Conservation (phyloP, 169 alveolate species). For the Plasmodium berghei region DNA sequence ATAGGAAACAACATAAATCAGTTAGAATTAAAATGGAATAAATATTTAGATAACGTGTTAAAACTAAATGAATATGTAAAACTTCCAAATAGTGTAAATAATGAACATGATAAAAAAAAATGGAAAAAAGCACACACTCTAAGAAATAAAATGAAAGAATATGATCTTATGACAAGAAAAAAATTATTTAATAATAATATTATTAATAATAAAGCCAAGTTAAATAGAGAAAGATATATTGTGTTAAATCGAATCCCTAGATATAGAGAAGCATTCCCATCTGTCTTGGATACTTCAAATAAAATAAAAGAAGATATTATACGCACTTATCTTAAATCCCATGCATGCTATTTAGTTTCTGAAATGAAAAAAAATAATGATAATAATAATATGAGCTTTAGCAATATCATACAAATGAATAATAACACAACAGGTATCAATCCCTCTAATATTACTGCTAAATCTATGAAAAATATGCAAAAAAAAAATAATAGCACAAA, state of each 20-base stretch:
- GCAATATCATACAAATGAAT: slow-evolving; percentile 1
- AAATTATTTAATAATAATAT: slow-evolving; percentile 29
- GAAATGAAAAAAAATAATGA: slow-evolving; percentile 20
- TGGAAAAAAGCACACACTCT: slow-evolving; percentile 54
- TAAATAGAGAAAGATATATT: slow-evolving; percentile 59
- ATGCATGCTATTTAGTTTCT: slow-evolving; percentile 58
- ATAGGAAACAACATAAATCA: slow-evolving; percentile 1
- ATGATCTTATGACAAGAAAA: slow-evolving; percentile 61
- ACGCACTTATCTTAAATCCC: slow-evolving; percentile 66
- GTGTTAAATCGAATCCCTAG: slow-evolving; percentile 50
- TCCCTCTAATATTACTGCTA: no score
- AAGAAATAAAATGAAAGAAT: slow-evolving; percentile 71
- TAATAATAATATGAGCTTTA: not conserved
- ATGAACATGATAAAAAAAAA: slow-evolving; percentile 52
- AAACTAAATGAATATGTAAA: slow-evolving; percentile 45
- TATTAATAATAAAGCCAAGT: slow-evolving; percentile 51
- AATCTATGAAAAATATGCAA: not conserved
- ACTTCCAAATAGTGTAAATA: slow-evolving; percentile 45
- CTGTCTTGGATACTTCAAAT: slow-evolving; percentile 33
- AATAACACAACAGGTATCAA: no score
- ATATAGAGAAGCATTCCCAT: slow-evolving; percentile 73
- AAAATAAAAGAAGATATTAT: slow-evolving; percentile 59
- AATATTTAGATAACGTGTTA: slow-evolving; percentile 31
- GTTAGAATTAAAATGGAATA: slow-evolving; percentile 13
- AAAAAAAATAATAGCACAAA: slow-evolving; percentile 2